Evolutionary conservation across 108 stramenopile species (phyloP), one percentile per base, ranked within the genome.

Genomic region (Skeletonema potamos): DNA sequence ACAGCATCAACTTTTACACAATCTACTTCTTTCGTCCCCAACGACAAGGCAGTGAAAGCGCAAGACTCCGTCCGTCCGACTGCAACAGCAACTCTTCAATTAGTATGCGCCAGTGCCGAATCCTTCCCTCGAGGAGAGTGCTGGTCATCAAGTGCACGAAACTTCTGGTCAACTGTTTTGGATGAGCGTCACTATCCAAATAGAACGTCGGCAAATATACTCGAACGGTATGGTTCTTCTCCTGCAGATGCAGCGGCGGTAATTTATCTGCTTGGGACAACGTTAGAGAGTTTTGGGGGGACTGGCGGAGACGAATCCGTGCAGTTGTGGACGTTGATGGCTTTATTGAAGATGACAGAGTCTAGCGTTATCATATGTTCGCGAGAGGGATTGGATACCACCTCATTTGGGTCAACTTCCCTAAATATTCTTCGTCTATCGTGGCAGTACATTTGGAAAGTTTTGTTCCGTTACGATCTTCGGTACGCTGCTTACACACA

Each of bases 51-150:
- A 5, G 41, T 29, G 15, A 48, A 27, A 37, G 48, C 20, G 10
- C 28, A 39, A 8, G 75, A 77, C 18, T 30, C 76, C 10, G 55
- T 39, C 27, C 30, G 66, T 13, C 66, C 62, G 10, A 70, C 74
- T 12, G 70, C 64, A 8, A 43, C 76, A 37, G 69, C 84, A 24
- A 82, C 75, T 55, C 66, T 93, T 15, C 77, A 84, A 22, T 62
- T 94, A 9, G 70, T 94, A 54, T 82, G 83, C 13, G 87, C 87
- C 33, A 85, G 85, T 66, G 80, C 79, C 9, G 93, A 94, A 75
- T 37, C 76, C 1, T 94, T 89, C 60, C 93, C 93, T 36, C 54
- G 79, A 15, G 93, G 93, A 13, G 82, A 85, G 58, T 94, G 93
- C 64, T 94, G 89, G 89, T 64, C 87, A 59, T 87, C 84, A 20